Percentiles rank a stretch among this genome's conserved stretches.
Conservation (phyloP, 176 grass and related monocot species). For the bread wheat (Triticum aestivum) region IWGSC_CS_RefSeq_v2.1 NC_057799.1:145080508-145081007, state of each 20-base stretch:
- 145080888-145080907: not conserved
- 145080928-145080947: not conserved
- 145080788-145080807: not conserved
- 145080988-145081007: slow-evolving; percentile 20
- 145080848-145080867: not conserved
- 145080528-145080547: not conserved
- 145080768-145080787: not conserved
- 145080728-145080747: slow-evolving; percentile 4
- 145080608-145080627: not conserved
- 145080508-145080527: not conserved
- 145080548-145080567: not conserved
- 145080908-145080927: slow-evolving; percentile 23
- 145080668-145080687: not conserved
- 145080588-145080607: not conserved
- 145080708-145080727: not conserved
- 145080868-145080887: not conserved
- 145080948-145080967: not conserved
- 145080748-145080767: not conserved
- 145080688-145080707: slow-evolving; percentile 1
- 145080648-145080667: not conserved
- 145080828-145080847: not conserved
- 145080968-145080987: not conserved
- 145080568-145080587: not conserved
- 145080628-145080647: not conserved
- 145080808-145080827: not conserved